Evolutionary conservation across 805 yeast species (phyloP).

Genomic region (Ogataea parapolymorpha): DNA sequence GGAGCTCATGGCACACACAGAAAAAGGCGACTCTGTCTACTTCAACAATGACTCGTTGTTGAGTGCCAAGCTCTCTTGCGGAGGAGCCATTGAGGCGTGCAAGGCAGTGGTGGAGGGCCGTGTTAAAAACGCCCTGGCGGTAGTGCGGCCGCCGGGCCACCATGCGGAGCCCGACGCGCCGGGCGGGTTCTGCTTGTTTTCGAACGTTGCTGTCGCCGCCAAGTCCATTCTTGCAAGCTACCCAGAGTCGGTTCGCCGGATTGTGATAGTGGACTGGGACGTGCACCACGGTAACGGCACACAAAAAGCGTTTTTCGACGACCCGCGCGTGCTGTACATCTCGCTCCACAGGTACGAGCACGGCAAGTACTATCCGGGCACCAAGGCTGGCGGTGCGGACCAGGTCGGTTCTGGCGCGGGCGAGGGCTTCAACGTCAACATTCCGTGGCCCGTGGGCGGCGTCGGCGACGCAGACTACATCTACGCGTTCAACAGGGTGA

Average conservation of each 20-base stretch:
- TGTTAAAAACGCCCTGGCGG: constrained; percentile 89
- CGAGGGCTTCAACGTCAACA: constrained; percentile 80
- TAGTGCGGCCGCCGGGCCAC: constrained; percentile 98
- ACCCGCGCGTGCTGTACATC: constrained; percentile 86
- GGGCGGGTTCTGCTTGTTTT: constrained; percentile 94
- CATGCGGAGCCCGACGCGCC: constrained; percentile 98
- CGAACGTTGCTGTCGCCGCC: constrained; percentile 97
- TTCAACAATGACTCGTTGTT: constrained; percentile 85
- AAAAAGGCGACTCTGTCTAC: constrained; percentile 90
- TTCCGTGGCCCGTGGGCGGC: constrained; percentile 92
- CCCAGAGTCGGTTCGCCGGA: constrained; percentile 83
- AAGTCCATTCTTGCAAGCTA: constrained; percentile 74
- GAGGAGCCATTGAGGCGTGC: constrained; percentile 96
- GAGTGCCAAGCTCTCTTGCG: constrained; percentile 90
- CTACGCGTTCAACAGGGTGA: constrained; percentile 80
- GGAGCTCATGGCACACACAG: constrained; percentile 75
- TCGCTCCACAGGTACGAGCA: constrained; percentile 91
- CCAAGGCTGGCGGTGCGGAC: constrained; percentile 75
- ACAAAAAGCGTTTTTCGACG: constrained; percentile 84
- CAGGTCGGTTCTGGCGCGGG: constrained; percentile 85
- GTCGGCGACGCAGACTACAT: constrained; percentile 95
- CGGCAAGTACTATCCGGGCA: constrained; percentile 93
- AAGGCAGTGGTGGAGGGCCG: constrained; percentile 89
- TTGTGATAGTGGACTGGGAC: constrained; percentile 94
- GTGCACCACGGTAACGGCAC: constrained; percentile 99